Evolutionary conservation across 1,284 basidiomycete species (phyloP).

Genomic region (Peniophora sp.): DNA sequence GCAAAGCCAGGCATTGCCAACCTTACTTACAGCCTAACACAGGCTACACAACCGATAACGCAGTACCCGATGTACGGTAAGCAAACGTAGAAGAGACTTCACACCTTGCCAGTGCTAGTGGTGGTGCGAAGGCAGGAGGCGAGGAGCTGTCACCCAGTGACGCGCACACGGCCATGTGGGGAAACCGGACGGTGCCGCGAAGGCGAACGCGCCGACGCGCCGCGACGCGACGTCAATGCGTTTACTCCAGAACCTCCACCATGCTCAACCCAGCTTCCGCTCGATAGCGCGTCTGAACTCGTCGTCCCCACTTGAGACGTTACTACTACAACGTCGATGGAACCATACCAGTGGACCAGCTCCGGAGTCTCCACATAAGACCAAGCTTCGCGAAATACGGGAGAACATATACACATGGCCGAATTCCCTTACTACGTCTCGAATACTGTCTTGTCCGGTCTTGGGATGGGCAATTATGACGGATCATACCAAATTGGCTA

Average conservation of each 20-base stretch:
- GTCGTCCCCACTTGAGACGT: neutral
- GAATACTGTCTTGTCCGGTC: conserved; percentile 83
- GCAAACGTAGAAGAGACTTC: too few species aligned
- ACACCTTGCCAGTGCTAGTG: too few species aligned
- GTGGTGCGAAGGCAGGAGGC: too few species aligned
- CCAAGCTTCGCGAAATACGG: conserved; percentile 22
- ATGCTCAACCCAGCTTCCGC: neutral
- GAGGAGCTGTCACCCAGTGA: too few species aligned
- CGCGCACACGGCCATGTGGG: too few species aligned
- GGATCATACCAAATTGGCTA: conserved; percentile 75
- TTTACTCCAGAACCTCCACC: neutral
- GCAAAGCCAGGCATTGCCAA: too few species aligned
- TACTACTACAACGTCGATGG: neutral
- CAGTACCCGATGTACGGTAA: too few species aligned
- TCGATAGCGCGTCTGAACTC: neutral
- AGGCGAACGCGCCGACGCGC: neutral
- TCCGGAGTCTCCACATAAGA: neutral
- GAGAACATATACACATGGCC: conserved; percentile 97
- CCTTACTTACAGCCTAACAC: too few species aligned
- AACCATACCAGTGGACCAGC: neutral
- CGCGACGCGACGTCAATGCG: neutral
- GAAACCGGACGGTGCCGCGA: too few species aligned
- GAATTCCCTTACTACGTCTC: conserved; percentile 82
- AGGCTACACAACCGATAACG: too few species aligned
- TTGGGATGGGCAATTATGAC: conserved; percentile 91